Evolutionary conservation across 2,329 filamentous ascomycete genomes (phyloP).

Genomic region (Blumeria graminis): DNA sequence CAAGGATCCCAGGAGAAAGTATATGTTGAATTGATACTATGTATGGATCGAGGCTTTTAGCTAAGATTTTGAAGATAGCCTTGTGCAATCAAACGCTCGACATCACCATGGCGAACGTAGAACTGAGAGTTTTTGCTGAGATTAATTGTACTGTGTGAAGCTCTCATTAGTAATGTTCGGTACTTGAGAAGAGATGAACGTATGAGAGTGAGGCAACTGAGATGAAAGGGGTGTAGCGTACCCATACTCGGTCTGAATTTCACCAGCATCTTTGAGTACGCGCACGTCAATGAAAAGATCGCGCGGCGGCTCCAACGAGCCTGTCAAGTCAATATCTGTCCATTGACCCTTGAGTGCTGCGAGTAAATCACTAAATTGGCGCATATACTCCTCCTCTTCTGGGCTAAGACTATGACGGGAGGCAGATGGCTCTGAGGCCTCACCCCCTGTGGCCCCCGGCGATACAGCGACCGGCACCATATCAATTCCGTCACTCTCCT

Average conservation of each 20-base stretch:
- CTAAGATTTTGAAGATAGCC: slow-evolving; percentile 53
- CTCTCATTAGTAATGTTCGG: slow-evolving; percentile 1
- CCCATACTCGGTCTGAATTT: slow-evolving; percentile 98
- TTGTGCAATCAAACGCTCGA: slow-evolving; percentile 80
- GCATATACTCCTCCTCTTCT: slow-evolving; percentile 88
- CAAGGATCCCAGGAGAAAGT: not conserved
- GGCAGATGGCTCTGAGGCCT: not conserved
- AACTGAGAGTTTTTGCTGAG: slow-evolving; percentile 97
- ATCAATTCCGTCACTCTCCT: slow-evolving; percentile 61
- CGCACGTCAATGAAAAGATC: slow-evolving; percentile 94
- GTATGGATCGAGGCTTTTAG: not conserved
- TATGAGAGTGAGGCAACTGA: not conserved
- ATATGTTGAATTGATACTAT: not conserved
- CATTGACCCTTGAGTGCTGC: slow-evolving; percentile 96
- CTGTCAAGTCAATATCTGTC: slow-evolving; percentile 92
- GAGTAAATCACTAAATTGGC: slow-evolving; percentile 73
- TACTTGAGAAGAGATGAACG: not conserved
- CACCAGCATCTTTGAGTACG: slow-evolving; percentile 85
- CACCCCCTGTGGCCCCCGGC: slow-evolving; percentile 14
- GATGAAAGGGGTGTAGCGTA: slow-evolving; percentile 21
- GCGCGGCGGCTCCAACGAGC: slow-evolving; percentile 75
- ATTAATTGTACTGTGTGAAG: slow-evolving; percentile 50
- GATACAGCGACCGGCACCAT: slow-evolving; percentile 30
- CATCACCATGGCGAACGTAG: slow-evolving; percentile 85
- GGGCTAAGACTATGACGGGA: slow-evolving; percentile 44